A percentile compares a stretch with the other conserved stretches of the same genome.
Evolutionary conservation across 75 land plant genomes (phyloP).

Genomic region (Larix kaempferi): DNA sequence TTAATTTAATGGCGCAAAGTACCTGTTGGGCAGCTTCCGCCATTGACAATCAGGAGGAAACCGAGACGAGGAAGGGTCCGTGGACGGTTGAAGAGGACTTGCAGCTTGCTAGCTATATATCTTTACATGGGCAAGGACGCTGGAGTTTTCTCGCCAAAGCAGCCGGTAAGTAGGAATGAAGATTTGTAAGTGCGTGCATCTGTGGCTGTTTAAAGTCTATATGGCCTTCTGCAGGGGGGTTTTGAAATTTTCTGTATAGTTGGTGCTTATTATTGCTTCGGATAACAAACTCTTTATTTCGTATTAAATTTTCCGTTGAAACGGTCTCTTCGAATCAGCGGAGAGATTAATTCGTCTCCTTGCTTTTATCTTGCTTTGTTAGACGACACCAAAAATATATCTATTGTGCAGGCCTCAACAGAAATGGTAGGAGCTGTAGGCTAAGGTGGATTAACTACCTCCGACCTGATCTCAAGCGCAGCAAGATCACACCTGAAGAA

Average conservation of each 20-base stretch:
- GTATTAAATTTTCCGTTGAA: too few relatives aligned
- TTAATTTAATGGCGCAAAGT: too few relatives aligned
- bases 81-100: slow-evolving; percentile 89
- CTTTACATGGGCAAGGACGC: slow-evolving; percentile 78
- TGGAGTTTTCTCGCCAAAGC: slow-evolving; percentile 72
- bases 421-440: slow-evolving; percentile 45
- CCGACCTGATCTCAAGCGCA: slow-evolving; percentile 36
- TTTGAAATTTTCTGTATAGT: too few relatives aligned
- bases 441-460: slow-evolving; percentile 46
- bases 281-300: too few relatives aligned
- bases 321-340: too few relatives aligned
- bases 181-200: not conserved
- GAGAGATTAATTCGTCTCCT: too few relatives aligned
- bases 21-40: too few relatives aligned
- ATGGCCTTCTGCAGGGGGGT: too few relatives aligned
- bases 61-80: slow-evolving; percentile 61
- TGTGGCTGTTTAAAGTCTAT: too few relatives aligned
- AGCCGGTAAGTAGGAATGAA: slow-evolving; percentile 29
- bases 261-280: too few relatives aligned
- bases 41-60: too few relatives aligned
- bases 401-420: slow-evolving; percentile 15
- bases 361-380: too few relatives aligned
- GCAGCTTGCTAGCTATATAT: slow-evolving; percentile 64
- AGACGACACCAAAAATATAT: not conserved
- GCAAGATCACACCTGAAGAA: slow-evolving; percentile 30